Evolutionary conservation across 768 basidiomycete genomes (phyloP), one percentile per base, ranked within the genome.

Genomic region (Pleurotus tuber-regium): DNA sequence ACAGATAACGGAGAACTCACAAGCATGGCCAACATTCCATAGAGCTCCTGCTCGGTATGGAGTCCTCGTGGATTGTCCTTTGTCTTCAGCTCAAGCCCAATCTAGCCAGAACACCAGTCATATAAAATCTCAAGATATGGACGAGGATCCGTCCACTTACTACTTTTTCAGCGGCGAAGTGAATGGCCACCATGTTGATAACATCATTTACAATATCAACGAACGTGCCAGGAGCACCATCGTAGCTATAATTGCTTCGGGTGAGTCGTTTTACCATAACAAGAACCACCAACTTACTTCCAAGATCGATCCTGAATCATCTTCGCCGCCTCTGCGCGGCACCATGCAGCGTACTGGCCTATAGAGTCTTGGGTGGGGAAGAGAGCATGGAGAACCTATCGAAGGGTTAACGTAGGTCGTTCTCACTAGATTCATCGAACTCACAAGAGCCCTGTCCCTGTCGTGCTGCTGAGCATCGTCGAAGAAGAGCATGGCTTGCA

Each of bases 131-230:
- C 21, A n/a, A n/a, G n/a, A n/a, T n/a, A n/a, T n/a, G n/a, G n/a
- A n/a, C n/a, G n/a, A n/a, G n/a, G n/a, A n/a, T n/a, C 43, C 18
- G 14, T 23, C 23, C 18, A 56, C 70, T 12, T 43, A 74, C 73
- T 26, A 76, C 51, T 36, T 63, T 57, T 54, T 71, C 67, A 4
- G 72, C 67, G 4, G 70, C 70, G 75, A 75, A 78, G 44, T 72
- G 67, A 2, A 72, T 65, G 5, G 65, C 62, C n/a, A 67, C 62
- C 11, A 69, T 54, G 53, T 75, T 75, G 61, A 73, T 65, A 5
- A 77, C 73, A 52, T 75, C 69, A 35, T 66, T 63, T 24, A 76
- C 72, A 54, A 78, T 66, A 53, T 80, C 73, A 50, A 79, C 55
- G 26, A 63, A 67, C 38, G 52, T 61, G 35, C 66, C 67, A 14